Evolutionary conservation across 73 alveolate species (phyloP).

Genomic region (Paramecium pentaurelia): DNA sequence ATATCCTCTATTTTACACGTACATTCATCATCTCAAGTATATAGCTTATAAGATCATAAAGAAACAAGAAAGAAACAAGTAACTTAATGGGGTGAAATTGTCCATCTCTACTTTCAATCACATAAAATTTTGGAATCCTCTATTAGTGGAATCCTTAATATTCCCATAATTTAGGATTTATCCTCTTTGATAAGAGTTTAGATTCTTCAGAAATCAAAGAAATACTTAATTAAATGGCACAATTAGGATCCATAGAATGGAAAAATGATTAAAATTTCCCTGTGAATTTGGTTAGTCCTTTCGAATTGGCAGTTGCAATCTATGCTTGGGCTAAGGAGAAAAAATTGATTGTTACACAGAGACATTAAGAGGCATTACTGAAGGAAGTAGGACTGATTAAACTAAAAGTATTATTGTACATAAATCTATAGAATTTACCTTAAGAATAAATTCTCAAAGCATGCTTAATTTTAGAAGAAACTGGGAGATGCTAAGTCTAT

Average conservation of each 20-base stretch:
- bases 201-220: neutral
- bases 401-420: neutral
- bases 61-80: neutral
- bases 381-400: neutral
- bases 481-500: conserved; percentile 10
- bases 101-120: neutral
- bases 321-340: conserved; percentile 18
- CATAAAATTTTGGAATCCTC: neutral
- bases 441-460: neutral
- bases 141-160: neutral
- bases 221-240: neutral
- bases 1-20: neutral
- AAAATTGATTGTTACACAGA: conserved; percentile 18
- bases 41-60: neutral
- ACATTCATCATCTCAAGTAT: neutral
- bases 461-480: neutral
- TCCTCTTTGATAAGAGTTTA: neutral
- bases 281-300: too few relatives aligned
- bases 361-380: neutral
- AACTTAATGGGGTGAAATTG: neutral
- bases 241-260: too few relatives aligned
- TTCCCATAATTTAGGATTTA: neutral
- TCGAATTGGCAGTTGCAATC: too few relatives aligned
- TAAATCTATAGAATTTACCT: neutral
- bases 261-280: too few relatives aligned